These are phyloP conservation scores for Stromatinia cepivora DNA, from an alignment of 2,329 filamentous ascomycete genomes.

Conservation along the genomic window DNA sequence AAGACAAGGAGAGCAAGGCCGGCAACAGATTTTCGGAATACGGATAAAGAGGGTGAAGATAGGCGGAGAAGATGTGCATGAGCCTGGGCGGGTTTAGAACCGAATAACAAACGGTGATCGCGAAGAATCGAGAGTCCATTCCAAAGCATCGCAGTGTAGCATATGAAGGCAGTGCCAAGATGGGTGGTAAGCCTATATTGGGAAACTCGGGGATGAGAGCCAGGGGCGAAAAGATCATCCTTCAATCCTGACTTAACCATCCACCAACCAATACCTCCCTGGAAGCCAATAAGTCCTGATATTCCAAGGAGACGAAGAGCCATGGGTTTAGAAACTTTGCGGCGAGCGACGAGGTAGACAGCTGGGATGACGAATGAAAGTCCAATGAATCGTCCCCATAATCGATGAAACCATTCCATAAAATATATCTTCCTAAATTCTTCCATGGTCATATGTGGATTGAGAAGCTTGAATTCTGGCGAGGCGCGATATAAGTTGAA, in stretches of 20 bases:
- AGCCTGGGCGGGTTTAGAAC: conserved; percentile 60
- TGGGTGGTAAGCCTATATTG: conserved; percentile 93
- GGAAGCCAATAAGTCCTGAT: conserved; percentile 85
- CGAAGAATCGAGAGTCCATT: conserved; percentile 84
- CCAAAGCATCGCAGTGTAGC: conserved; percentile 92
- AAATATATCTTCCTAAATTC: conserved; percentile 99
- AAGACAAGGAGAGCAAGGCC: conserved; percentile 77
- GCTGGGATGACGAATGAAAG: conserved; percentile 87
- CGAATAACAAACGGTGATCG: conserved; percentile 65
- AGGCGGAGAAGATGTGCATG: conserved; percentile 62
- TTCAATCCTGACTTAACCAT: conserved; percentile 98
- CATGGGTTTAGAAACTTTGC: conserved; percentile 77
- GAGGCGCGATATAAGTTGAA: conserved; percentile 91
- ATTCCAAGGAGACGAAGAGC: conserved; percentile 78
- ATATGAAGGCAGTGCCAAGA: conserved; percentile 84
- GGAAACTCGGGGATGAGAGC: conserved; percentile 85
- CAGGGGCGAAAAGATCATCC: conserved; percentile 91
- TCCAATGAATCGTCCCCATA: conserved; percentile 92
- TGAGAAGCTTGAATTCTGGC: conserved; percentile 89
- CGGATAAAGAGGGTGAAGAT: conserved; percentile 63
- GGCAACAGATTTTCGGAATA: conserved; percentile 72
- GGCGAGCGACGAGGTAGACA: conserved; percentile 80
- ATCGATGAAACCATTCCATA: conserved; percentile 96
- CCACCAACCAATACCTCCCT: conserved; percentile 97
- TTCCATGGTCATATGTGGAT: conserved; percentile 85